Conservation (phyloP, 2,329 filamentous ascomycete genomes). For the Penicillium sp. region DNA sequence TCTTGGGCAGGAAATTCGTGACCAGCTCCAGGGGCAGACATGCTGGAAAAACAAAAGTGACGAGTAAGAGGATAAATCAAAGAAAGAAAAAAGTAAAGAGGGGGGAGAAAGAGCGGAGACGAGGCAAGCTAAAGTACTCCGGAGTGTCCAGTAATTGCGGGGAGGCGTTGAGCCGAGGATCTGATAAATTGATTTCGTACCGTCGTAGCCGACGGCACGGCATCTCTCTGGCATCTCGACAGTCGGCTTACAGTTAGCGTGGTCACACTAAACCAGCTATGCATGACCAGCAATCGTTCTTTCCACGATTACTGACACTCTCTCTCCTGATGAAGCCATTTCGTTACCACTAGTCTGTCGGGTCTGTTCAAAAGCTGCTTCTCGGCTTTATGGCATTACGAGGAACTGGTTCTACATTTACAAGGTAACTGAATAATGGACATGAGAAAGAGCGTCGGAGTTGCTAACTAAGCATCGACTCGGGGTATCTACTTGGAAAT, state of each 20-base stretch:
- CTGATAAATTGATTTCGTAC: slow-evolving; percentile 29
- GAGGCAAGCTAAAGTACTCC: slow-evolving; percentile 19
- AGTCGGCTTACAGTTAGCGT: not conserved
- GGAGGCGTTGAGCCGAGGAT: slow-evolving; percentile 30
- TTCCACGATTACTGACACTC: too few relatives aligned
- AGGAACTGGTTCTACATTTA: not conserved
- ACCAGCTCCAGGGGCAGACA: slow-evolving; percentile 63
- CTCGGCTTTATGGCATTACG: not conserved
- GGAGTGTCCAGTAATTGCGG: slow-evolving; percentile 24
- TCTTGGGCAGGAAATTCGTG: slow-evolving; percentile 77
- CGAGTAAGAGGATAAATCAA: not conserved
- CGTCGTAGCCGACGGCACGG: slow-evolving; percentile 23
- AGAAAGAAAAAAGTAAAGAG: not conserved
- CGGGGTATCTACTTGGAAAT: slow-evolving; percentile 54
- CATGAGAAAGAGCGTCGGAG: slow-evolving; percentile 38
- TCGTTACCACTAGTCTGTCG: too few relatives aligned
- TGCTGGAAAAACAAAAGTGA: slow-evolving; percentile 29
- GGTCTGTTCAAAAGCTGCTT: too few relatives aligned
- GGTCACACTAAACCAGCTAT: too few relatives aligned
- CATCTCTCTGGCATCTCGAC: slow-evolving; percentile 17
- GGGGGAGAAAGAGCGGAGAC: slow-evolving; percentile 7
- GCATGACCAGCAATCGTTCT: too few relatives aligned
- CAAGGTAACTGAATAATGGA: slow-evolving; percentile 9
- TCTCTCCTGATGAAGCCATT: too few relatives aligned
- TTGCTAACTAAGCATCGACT: slow-evolving; percentile 53